Conservation (phyloP, 768 basidiomycete genomes). For the Boletus rubroflammeus region DNA sequence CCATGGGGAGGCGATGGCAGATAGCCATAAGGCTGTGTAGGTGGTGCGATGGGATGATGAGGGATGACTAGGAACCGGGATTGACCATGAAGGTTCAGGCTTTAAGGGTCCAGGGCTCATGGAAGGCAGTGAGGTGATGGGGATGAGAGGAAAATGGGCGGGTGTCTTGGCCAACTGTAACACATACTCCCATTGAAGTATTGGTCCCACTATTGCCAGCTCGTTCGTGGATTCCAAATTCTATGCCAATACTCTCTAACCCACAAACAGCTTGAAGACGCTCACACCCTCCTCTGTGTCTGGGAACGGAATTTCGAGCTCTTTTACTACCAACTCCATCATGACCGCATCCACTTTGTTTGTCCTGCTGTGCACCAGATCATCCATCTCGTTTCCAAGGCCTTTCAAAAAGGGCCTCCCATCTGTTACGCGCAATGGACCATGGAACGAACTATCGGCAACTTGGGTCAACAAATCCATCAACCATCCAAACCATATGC, state of each 20-base stretch:
- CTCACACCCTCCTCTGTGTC: slow-evolving; percentile 11
- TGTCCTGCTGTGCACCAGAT: slow-evolving; percentile 28
- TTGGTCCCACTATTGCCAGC: slow-evolving; percentile 17
- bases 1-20: too few species aligned
- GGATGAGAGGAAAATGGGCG: too few species aligned
- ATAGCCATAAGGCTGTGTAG: too few species aligned
- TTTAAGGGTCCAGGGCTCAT: too few species aligned
- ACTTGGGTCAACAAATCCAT: slow-evolving; percentile 24
- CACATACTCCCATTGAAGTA: too few species aligned
- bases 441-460: slow-evolving; percentile 29
- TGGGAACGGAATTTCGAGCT: slow-evolving; percentile 31
- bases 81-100: too few species aligned
- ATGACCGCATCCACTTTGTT: slow-evolving; percentile 28
- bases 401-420: not conserved
- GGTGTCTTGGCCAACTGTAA: too few species aligned
- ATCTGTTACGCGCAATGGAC: slow-evolving; percentile 29
- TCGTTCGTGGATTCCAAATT: slow-evolving; percentile 21
- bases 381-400: slow-evolving; percentile 17
- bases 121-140: too few species aligned
- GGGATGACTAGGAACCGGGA: too few species aligned
- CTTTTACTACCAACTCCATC: slow-evolving; percentile 19
- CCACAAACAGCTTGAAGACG: slow-evolving; percentile 10
- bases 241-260: slow-evolving; percentile 19
- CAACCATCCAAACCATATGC: not conserved
- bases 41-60: too few species aligned